Percentiles rank a stretch among this genome's conserved stretches.
Conservation (phyloP, 306 rosid species). For the Arachis hypogaea region DNA sequence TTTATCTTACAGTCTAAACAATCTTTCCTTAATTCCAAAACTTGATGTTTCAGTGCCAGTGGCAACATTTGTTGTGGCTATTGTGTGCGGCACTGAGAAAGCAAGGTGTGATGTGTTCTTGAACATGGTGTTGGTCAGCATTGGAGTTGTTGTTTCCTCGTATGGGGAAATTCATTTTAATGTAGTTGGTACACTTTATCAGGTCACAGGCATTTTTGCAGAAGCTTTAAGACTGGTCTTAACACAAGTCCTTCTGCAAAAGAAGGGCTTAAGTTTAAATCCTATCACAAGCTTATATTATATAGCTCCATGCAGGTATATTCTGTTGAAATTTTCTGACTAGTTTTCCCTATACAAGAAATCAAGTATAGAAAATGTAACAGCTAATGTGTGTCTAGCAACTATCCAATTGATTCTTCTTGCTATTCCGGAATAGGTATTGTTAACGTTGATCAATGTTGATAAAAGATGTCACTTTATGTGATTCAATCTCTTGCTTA, state of each 20-base stretch:
- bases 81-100: conserved; percentile 87
- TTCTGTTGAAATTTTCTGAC: conserved; percentile 8
- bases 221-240: conserved; percentile 95
- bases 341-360: conserved; percentile 17
- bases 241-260: conserved; percentile 94
- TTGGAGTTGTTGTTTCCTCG: conserved; percentile 93
- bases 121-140: conserved; percentile 95
- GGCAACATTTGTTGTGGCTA: conserved; percentile 89
- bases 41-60: conserved; percentile 84
- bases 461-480: neutral
- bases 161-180: conserved; percentile 97
- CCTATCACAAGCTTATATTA: conserved; percentile 94
- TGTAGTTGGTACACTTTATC: conserved; percentile 87
- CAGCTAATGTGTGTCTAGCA: neutral
- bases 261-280: conserved; percentile 90
- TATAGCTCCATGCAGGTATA: conserved; percentile 98
- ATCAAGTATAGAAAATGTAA: no score
- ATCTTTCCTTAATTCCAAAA: conserved; percentile 29
- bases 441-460: neutral
- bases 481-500: neutral
- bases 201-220: conserved; percentile 91
- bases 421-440: neutral
- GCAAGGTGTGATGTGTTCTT: conserved; percentile 91
- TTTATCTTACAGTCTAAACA: conserved; percentile 16
- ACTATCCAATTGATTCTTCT: neutral